Evolutionary conservation across 495 filamentous ascomycete species (phyloP), one percentile per base, ranked within the genome.

Genomic region (Alectoria sarmentosa): DNA sequence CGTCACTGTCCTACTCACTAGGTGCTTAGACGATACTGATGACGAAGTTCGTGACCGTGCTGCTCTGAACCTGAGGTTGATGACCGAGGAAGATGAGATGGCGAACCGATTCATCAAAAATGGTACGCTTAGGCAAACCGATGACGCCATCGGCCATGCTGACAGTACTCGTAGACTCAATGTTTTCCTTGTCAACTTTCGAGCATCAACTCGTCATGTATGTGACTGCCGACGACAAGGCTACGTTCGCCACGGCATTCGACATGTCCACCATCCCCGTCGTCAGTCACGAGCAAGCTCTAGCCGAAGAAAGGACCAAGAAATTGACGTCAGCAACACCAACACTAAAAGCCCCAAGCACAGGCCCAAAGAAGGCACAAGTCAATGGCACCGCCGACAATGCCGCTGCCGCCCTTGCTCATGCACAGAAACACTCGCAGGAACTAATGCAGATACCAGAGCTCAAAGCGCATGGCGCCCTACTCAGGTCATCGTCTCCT

Each of bases 121-220:
- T 70, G 91, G 90, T 92, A 79, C 75, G 82, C 65, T 64, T 58
- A 44, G 26, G 17, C 32, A 28, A 10, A 55, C 14, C 21, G 32
- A 30, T 39, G 57, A 30, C 11, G 37, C 32, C 32, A 11, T 28
- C 49, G 13, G 23, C 32, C 17, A n/a, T 28, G 38, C 66, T 69
- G 30, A 66, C 37, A 23, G 15, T 39, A 39, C 23, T 52, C 49
- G 0, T 68, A 78, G 76, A 78, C 60, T 79, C 75, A 4, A 94
- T 96, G 84, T 98, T 90, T 72, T 95, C 92, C 48, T 83, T 98
- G n/a, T 88, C 92, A 30, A 90, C 88, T 39, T 96, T 98, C 59
- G 94, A 98, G 77, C 93, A 97, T 69, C 93, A 98, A 70, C 86
- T 98, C 28, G 91, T 97, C 71, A 90, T 96, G 87, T 98, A 98